Conservation (phyloP, 2,329 filamentous ascomycete species). For the Ploettnerulaceae sp. region DNA sequence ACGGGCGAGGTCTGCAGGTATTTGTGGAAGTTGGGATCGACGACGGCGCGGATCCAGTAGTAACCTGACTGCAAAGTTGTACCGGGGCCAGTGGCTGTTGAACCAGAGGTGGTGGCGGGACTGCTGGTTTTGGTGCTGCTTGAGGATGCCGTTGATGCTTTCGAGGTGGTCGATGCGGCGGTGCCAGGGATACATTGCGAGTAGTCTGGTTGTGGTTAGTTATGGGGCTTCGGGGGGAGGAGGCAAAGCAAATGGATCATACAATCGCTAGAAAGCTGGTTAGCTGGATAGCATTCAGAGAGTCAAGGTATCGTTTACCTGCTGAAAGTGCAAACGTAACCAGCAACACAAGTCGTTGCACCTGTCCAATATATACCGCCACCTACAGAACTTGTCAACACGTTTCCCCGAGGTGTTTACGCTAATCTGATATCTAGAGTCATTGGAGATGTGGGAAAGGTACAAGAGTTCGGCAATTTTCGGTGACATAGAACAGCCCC, state of each 20-base stretch:
- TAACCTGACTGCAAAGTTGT: slow-evolving; percentile 43
- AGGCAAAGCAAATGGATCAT: neutral
- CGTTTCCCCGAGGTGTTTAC: no score
- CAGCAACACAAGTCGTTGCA: slow-evolving; percentile 26
- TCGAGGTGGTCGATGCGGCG: slow-evolving; percentile 15
- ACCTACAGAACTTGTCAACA: slow-evolving; percentile 19
- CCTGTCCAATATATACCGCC: slow-evolving; percentile 27
- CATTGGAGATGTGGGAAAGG: no score
- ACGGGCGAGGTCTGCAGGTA: slow-evolving; percentile 47
- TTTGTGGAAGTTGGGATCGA: slow-evolving; percentile 52
- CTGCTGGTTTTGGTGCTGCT: slow-evolving; percentile 11
- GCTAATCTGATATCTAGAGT: no score
- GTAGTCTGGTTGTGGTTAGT: slow-evolving; percentile 29
- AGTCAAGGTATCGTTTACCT: slow-evolving; percentile 27
- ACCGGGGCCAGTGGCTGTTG: slow-evolving; percentile 33
- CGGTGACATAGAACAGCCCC: no score
- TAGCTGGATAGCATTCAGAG: neutral
- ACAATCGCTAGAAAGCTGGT: slow-evolving; percentile 16
- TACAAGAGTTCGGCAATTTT: no score
- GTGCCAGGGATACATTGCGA: slow-evolving; percentile 39
- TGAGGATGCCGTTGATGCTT: slow-evolving; percentile 19
- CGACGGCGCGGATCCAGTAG: slow-evolving; percentile 49
- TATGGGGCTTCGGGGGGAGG: no score
- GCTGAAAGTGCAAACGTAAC: slow-evolving; percentile 24
- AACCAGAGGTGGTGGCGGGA: slow-evolving; percentile 7